phyloP scores from a whole-genome alignment of 1,284 basidiomycete species.

The Meripilus lineatus region DNA sequence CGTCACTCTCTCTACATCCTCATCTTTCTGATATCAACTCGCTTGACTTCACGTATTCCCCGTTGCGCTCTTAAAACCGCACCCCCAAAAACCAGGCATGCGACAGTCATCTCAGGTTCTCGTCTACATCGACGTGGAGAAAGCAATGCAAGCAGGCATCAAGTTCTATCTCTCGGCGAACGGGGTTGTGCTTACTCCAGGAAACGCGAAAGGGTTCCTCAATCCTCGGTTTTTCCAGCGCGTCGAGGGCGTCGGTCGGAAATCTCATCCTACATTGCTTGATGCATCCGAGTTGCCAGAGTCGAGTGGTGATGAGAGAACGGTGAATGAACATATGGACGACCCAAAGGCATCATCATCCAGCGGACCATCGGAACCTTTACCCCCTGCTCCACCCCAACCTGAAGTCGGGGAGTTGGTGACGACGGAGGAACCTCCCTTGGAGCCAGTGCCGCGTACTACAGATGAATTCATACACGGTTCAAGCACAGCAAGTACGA shows the following conservation, averaged over 20 bases:
- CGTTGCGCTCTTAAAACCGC: neutral
- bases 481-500: too few relatives aligned
- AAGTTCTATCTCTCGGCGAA: conserved; percentile 75
- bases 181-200: conserved; percentile 80
- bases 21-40: too few relatives aligned
- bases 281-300: neutral
- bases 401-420: too few relatives aligned
- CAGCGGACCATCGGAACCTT: too few relatives aligned
- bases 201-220: conserved; percentile 55
- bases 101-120: conserved; percentile 66
- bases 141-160: conserved; percentile 68
- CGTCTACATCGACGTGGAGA: conserved; percentile 71
- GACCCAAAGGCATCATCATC: too few relatives aligned
- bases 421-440: too few relatives aligned
- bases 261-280: neutral
- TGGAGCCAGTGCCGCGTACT: too few relatives aligned
- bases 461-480: too few relatives aligned
- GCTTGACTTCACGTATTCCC: neutral
- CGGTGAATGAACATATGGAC: too few relatives aligned
- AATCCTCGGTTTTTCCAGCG: conserved; percentile 55
- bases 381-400: too few relatives aligned
- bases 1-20: neutral
- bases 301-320: too few relatives aligned
- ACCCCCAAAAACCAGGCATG: conserved; percentile 57
- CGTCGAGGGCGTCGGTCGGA: conserved; percentile 39